These are phyloP conservation scores for Coemansia sp. DNA, from an alignment of 192 early-diverging fungal species.

Conservation along the genomic window DNA sequence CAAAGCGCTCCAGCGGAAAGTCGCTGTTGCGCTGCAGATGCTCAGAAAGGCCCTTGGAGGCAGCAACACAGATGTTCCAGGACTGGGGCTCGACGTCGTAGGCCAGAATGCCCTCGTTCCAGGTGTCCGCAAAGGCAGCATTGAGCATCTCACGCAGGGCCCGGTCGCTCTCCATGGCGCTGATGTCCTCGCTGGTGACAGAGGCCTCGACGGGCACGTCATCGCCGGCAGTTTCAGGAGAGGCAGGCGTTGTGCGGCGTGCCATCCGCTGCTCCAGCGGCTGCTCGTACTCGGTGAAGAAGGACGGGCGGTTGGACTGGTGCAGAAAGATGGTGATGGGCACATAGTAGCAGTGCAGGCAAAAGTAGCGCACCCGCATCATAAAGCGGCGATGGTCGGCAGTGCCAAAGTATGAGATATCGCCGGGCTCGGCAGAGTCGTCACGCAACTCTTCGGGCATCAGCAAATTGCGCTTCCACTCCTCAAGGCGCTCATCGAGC, in stretches of 20 bases:
- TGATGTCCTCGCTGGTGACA: constrained; percentile 8
- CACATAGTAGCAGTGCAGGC: constrained; percentile 54
- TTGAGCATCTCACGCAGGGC: constrained; percentile 48
- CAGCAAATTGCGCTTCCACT: constrained; percentile 40
- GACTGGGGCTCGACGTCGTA: constrained; percentile 42
- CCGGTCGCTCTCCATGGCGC: constrained; percentile 25
- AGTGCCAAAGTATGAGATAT: constrained; percentile 50
- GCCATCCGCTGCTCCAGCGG: constrained; percentile 27
- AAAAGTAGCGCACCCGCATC: constrained; percentile 55
- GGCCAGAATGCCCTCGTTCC: constrained; percentile 49
- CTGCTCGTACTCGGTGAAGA: constrained; percentile 54
- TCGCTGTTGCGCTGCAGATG: constrained; percentile 45
- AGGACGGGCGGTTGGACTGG: constrained; percentile 50
- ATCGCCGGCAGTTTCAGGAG: constrained; percentile 1
- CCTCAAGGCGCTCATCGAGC: constrained; percentile 40
- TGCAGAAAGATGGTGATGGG: constrained; percentile 49
- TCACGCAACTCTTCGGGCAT: constrained; percentile 52
- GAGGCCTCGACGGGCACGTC: constrained; percentile 5
- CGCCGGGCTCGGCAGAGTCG: constrained; percentile 35
- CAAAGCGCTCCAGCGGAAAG: constrained; percentile 49
- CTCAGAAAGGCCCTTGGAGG: constrained; percentile 39
- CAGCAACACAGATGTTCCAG: constrained; percentile 31
- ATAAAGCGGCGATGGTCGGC: constrained; percentile 54
- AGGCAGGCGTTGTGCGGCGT: neutral
- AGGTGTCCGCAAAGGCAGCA: constrained; percentile 42